phyloP scores from a whole-genome alignment of 257 asterid genomes.

The Solanum raphanifolium region DNA sequence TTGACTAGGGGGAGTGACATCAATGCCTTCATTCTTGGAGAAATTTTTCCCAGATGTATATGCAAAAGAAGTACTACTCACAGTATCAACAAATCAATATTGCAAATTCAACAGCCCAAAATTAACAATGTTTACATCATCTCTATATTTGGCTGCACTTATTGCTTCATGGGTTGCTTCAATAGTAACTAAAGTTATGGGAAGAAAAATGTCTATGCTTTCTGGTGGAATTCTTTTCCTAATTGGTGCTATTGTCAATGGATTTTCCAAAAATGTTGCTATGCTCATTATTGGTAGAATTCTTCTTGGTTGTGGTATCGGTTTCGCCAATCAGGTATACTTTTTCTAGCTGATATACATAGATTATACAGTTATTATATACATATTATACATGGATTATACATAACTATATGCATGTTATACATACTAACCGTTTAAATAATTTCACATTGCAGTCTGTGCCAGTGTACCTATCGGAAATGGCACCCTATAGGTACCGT shows the following conservation, averaged over 20 bases:
- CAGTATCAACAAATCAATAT: slow-evolving; percentile 52
- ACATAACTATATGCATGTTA: too few species aligned
- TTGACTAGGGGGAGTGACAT: slow-evolving; percentile 67
- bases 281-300: slow-evolving; percentile 72
- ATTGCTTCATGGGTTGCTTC: slow-evolving; percentile 51
- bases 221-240: slow-evolving; percentile 60
- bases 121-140: slow-evolving; percentile 71
- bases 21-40: slow-evolving; percentile 62
- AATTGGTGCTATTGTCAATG: slow-evolving; percentile 62
- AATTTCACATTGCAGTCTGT: background rate
- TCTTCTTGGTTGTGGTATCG: slow-evolving; percentile 70
- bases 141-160: slow-evolving; percentile 74
- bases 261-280: slow-evolving; percentile 40
- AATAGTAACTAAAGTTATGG: slow-evolving; percentile 45
- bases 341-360: background rate
- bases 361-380: background rate
- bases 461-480: slow-evolving; percentile 58
- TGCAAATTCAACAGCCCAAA: slow-evolving; percentile 67
- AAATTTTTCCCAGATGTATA: slow-evolving; percentile 56
- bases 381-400: background rate
- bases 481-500: slow-evolving; percentile 52
- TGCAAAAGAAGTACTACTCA: slow-evolving; percentile 28
- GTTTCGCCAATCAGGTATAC: slow-evolving; percentile 58
- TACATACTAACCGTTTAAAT: background rate
- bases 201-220: slow-evolving; percentile 66